Percentiles rank a stretch among this genome's conserved stretches.
Evolutionary conservation across 768 basidiomycete genomes (phyloP).

Genomic region (Xerocomellus intermedius): DNA sequence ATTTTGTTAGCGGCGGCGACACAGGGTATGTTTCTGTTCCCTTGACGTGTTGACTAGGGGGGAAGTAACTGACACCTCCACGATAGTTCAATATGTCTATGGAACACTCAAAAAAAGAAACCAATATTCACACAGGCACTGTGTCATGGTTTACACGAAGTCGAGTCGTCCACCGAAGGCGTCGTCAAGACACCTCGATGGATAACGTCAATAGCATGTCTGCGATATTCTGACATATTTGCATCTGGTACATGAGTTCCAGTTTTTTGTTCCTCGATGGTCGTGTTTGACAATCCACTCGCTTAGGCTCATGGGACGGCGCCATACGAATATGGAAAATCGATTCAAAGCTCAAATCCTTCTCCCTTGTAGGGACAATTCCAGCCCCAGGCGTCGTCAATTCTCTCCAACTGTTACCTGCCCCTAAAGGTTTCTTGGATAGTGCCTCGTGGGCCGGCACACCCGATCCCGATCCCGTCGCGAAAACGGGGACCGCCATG

Average conservation of each 20-base stretch:
- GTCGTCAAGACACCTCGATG: constrained; percentile 78
- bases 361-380: constrained; percentile 63
- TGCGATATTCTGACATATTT: constrained; percentile 89
- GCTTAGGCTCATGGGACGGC: constrained; percentile 90
- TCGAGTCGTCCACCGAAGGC: constrained; percentile 70
- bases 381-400: constrained; percentile 82
- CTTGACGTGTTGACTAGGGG: not conserved
- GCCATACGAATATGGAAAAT: constrained; percentile 89
- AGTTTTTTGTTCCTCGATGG: not conserved
- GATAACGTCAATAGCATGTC: constrained; percentile 80
- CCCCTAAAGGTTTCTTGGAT: constrained; percentile 42
- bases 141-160: constrained; percentile 83
- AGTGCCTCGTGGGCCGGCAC: constrained; percentile 42
- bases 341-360: constrained; percentile 73
- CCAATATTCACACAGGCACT: constrained; percentile 83
- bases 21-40: constrained; percentile 66
- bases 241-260: constrained; percentile 65
- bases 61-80: not conserved
- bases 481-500: not conserved
- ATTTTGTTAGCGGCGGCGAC: constrained; percentile 92
- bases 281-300: constrained; percentile 3
- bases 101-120: constrained; percentile 93
- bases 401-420: constrained; percentile 76
- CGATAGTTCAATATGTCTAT: constrained; percentile 78
- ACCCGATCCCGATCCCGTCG: not conserved